Conservation (phyloP, 345 rosid genomes). For the Lagerstroemia speciosa region DNA sequence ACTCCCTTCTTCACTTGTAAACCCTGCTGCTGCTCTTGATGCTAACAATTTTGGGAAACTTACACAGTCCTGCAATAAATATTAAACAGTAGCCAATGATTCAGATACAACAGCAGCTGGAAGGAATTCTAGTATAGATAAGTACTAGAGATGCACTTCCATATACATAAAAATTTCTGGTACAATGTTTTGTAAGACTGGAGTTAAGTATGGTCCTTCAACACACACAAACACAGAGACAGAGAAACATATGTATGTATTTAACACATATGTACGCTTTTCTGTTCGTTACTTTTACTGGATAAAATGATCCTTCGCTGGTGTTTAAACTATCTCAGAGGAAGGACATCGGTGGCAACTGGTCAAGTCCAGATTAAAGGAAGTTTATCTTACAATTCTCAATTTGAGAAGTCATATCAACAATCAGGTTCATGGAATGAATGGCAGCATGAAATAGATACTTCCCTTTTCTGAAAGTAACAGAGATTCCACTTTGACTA, state of each 20-base stretch:
- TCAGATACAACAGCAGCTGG: constrained; percentile 4
- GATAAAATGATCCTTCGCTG: background rate
- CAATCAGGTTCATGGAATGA: background rate
- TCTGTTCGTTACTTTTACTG: too few species aligned
- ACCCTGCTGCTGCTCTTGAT: constrained; percentile 8
- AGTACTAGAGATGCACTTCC: background rate
- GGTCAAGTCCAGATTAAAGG: background rate
- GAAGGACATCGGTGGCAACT: background rate
- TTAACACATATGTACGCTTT: too few species aligned
- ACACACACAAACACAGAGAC: too few species aligned
- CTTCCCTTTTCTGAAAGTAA: background rate
- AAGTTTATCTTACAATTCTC: background rate
- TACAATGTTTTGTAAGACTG: background rate
- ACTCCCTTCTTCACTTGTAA: constrained; percentile 2
- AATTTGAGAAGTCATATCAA: background rate
- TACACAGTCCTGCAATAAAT: background rate
- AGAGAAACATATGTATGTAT: too few species aligned
- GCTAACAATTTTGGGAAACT: constrained; percentile 2
- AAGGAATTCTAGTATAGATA: background rate
- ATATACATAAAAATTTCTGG: background rate
- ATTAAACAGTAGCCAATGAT: background rate
- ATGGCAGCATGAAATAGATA: background rate
- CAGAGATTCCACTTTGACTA: background rate
- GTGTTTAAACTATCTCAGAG: background rate
- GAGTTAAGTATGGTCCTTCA: background rate